A percentile compares a stretch with the other conserved stretches of the same genome.
Conservation (phyloP, 768 basidiomycete genomes). For the Pleurotus tuber-regium region DNA sequence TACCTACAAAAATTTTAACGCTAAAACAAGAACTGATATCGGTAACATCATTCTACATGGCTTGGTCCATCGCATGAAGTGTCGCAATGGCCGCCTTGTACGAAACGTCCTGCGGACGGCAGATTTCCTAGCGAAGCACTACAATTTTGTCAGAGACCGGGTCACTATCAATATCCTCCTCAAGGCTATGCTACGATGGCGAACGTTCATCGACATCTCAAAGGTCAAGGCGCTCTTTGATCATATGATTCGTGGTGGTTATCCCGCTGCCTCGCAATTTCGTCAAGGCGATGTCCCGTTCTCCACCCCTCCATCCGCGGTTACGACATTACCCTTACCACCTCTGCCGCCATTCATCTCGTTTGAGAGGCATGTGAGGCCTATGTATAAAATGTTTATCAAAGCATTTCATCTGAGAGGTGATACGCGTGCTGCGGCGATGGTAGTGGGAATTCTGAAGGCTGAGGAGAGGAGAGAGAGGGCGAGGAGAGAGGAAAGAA, state of each 20-base stretch:
- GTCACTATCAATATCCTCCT: slow-evolving; percentile 70
- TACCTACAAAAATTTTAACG: slow-evolving; percentile 25
- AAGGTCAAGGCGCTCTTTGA: slow-evolving; percentile 62
- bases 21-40: slow-evolving; percentile 35
- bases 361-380: slow-evolving; percentile 58
- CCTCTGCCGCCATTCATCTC: slow-evolving; percentile 41
- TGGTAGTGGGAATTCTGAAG: slow-evolving; percentile 54
- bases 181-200: slow-evolving; percentile 57
- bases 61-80: slow-evolving; percentile 25
- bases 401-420: slow-evolving; percentile 55
- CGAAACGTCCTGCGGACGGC: slow-evolving; percentile 39
- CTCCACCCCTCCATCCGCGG: slow-evolving; percentile 27
- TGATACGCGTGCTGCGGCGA: slow-evolving; percentile 52
- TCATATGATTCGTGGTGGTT: slow-evolving; percentile 57
- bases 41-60: slow-evolving; percentile 61
- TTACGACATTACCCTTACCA: slow-evolving; percentile 28
- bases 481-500: slow-evolving; percentile 28
- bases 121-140: slow-evolving; percentile 37
- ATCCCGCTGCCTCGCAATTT: slow-evolving; percentile 40
- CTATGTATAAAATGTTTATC: slow-evolving; percentile 73
- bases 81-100: slow-evolving; percentile 44
- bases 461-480: slow-evolving; percentile 32
- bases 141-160: slow-evolving; percentile 59
- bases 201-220: slow-evolving; percentile 33
- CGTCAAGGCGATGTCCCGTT: slow-evolving; percentile 40